Evolutionary conservation across 345 rosid genomes (phyloP), one percentile per base, ranked within the genome.

Genomic region (Psidium guajava): DNA sequence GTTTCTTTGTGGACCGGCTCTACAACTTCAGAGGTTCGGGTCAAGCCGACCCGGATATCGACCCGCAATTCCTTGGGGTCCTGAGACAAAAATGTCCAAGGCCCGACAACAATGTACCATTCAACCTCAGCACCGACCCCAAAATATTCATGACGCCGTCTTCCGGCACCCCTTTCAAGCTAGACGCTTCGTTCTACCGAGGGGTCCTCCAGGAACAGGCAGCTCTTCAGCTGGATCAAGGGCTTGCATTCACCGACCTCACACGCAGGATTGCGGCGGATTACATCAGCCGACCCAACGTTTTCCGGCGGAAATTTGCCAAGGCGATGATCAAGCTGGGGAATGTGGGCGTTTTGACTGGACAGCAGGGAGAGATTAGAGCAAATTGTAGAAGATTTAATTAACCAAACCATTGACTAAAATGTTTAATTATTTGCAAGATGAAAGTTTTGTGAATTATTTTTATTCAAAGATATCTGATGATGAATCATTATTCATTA

Each of bases 271-370:
- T 82, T 2, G 85, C 74, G 24, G 81, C 44, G 2, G 82, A 64
- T 7, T 86, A 86, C 52, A 21, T 61, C 8, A 54, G 74, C 82
- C 47, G 18, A 24, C 87, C 87, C 47, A 61, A 82, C 5, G 6
- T 82, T 22, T 86, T 86, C 50, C 84, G 87, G 57, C 54, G 82
- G 69, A 82, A 82, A n/a, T 86, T 86, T 8, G 87, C 87, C 40
- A 82, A 86, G 85, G 87, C 84, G 3, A 86, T 86, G 87, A 82
- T 86, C 69, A 86, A 86, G 56, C 54, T 86, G 82, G 36, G 47
- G 50, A 86, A 44, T 24, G 50, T 12, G 57, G 82, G 82, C 9
- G 85, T 86, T 27, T 82, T 86, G 58, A 82, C 80, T 40, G 87
- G 87, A 36, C 85, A 36, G 8, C 64, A 86, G 53, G 87, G 87